Evolutionary conservation across 306 rosid genomes (phyloP).

Genomic region (Biancaea sappan): DNA sequence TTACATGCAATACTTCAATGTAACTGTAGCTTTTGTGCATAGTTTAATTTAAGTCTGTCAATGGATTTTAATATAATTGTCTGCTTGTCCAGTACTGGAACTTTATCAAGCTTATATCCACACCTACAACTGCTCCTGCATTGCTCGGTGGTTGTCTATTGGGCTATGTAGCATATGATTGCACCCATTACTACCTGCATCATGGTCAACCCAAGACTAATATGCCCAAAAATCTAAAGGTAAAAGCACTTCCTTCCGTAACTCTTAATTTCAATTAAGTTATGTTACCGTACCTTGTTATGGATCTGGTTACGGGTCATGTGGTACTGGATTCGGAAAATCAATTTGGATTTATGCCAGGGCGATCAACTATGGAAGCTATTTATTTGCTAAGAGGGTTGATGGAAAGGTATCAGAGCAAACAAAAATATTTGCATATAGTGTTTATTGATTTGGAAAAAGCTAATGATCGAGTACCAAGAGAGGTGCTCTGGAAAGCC

Average conservation of each 20-base stretch:
- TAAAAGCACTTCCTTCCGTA: slow-evolving; percentile 37
- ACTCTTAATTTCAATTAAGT: slow-evolving; percentile 9
- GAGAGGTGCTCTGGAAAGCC: too few species aligned
- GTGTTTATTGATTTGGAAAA: too few species aligned
- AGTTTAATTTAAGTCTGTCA: slow-evolving; percentile 13
- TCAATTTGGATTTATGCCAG: too few species aligned
- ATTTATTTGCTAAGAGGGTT: too few species aligned
- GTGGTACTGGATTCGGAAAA: too few species aligned
- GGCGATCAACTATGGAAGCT: too few species aligned
- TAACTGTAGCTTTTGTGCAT: slow-evolving; percentile 4
- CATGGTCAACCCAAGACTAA: slow-evolving; percentile 81
- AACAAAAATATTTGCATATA: too few species aligned
- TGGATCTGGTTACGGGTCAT: too few species aligned
- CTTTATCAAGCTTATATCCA: slow-evolving; percentile 53
- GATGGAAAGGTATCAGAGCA: too few species aligned
- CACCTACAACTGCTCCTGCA: slow-evolving; percentile 72
- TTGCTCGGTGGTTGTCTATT: slow-evolving; percentile 83
- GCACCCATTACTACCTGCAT: slow-evolving; percentile 92
- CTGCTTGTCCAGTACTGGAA: slow-evolving; percentile 67
- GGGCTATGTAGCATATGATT: slow-evolving; percentile 90
- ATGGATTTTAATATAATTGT: slow-evolving; percentile 28
- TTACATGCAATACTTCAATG: not conserved
- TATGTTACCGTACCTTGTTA: too few species aligned
- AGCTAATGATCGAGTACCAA: too few species aligned
- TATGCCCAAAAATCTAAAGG: slow-evolving; percentile 64